These are phyloP conservation scores for Aegilops bicornis DNA, from an alignment of 176 grass and related monocot genomes.

Conservation along the genomic window DNA sequence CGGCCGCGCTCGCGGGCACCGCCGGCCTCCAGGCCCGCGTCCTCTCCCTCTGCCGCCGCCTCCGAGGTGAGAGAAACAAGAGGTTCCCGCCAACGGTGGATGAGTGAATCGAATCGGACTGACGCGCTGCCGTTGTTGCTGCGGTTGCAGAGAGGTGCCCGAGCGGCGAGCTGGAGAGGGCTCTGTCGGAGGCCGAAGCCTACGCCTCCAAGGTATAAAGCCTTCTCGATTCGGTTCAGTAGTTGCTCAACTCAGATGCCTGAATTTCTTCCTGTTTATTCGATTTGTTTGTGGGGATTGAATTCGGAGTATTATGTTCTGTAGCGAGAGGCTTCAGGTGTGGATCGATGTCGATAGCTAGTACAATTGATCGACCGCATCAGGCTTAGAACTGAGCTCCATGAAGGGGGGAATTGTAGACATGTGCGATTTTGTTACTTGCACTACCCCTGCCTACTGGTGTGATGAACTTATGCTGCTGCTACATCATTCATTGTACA, in stretches of 20 bases:
- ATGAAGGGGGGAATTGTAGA: not conserved
- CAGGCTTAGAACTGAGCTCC: not conserved
- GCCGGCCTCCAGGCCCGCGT: slow-evolving; percentile 33
- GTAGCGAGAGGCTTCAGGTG: not conserved
- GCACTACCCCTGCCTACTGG: not conserved
- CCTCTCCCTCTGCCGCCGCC: slow-evolving; percentile 33
- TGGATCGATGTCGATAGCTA: not conserved
- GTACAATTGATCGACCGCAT: not conserved
- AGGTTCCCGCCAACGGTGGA: too few relatives aligned
- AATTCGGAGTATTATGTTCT: not conserved
- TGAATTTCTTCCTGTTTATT: not conserved
- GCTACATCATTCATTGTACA: not conserved
- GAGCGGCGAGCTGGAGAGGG: slow-evolving; percentile 40
- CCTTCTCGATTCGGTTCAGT: not conserved
- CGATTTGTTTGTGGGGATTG: not conserved
- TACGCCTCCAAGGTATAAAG: slow-evolving; percentile 55
- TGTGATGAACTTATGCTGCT: not conserved
- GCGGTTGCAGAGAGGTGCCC: slow-evolving; percentile 25
- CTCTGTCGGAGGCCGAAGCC: slow-evolving; percentile 52
- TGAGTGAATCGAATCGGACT: not conserved
- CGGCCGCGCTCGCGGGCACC: slow-evolving; percentile 32
- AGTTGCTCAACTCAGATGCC: not conserved
- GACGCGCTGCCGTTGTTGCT: not conserved
- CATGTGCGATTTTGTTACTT: not conserved
- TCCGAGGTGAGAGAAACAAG: slow-evolving; percentile 7